Evolutionary conservation across 2,329 filamentous ascomycete species (phyloP).

Genomic region (Aspergillus sp.): DNA sequence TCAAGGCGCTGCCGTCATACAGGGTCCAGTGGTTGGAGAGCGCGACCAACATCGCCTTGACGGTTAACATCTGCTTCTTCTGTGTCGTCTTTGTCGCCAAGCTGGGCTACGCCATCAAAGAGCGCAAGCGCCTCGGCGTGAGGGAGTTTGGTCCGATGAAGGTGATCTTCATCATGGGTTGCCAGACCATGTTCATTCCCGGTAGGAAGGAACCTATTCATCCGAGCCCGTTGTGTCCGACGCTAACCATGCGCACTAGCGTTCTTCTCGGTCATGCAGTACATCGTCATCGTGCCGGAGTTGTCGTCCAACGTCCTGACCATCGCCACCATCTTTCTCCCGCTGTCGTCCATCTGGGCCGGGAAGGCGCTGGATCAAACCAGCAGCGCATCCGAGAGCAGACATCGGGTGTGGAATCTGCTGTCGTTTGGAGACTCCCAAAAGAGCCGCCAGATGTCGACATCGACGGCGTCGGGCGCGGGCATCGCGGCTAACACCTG

Average conservation of each 20-base stretch:
- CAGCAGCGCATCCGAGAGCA: conserved; percentile 4
- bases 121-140: conserved; percentile 49
- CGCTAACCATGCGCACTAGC: conserved; percentile 34
- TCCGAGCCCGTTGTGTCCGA: neutral
- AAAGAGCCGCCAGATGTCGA: neutral
- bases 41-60: conserved; percentile 42
- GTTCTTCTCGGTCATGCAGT: conserved; percentile 52
- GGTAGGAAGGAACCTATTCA: conserved; percentile 30
- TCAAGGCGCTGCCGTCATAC: conserved; percentile 19
- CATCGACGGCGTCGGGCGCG: neutral
- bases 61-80: conserved; percentile 53
- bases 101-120: conserved; percentile 48
- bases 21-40: conserved; percentile 33
- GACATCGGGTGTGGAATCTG: conserved; percentile 19
- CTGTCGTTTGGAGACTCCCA: conserved; percentile 11
- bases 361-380: conserved; percentile 25
- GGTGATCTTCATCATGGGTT: conserved; percentile 58
- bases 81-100: conserved; percentile 54
- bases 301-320: conserved; percentile 48
- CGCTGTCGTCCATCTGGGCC: conserved; percentile 60
- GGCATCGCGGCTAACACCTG: neutral
- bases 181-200: conserved; percentile 57
- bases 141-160: conserved; percentile 56
- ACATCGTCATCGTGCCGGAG: conserved; percentile 42
- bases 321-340: conserved; percentile 53